Evolutionary conservation across 176 grass and related monocot species (phyloP).

Genomic region (Echinochloa phyllopogon): DNA sequence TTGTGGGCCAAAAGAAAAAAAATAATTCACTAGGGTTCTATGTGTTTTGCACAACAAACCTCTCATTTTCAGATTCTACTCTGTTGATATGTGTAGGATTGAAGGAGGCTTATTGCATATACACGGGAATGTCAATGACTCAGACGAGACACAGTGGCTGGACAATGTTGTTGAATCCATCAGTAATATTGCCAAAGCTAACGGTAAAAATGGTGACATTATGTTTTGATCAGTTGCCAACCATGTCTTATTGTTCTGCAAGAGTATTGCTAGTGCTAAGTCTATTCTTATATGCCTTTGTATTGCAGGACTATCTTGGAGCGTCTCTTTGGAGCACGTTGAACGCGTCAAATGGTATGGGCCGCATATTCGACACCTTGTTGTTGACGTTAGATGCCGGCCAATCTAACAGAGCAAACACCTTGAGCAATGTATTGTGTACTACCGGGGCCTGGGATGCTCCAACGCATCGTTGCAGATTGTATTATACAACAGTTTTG

Average conservation of each 20-base stretch:
- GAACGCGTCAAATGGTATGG: constrained; percentile 95
- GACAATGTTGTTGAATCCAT: constrained; percentile 73
- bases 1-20: neutral
- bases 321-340: constrained; percentile 58
- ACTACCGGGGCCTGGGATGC: neutral
- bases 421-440: neutral
- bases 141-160: constrained; percentile 64
- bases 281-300: neutral
- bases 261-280: neutral
- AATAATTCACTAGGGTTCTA: neutral
- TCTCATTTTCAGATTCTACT: constrained; percentile 7
- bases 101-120: constrained; percentile 79
- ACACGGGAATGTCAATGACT: constrained; percentile 88
- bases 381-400: constrained; percentile 76
- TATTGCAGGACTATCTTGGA: constrained; percentile 69
- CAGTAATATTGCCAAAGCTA: constrained; percentile 53
- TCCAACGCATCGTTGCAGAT: neutral
- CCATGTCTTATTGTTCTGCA: constrained; percentile 3
- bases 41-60: neutral
- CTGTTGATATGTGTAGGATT: constrained; percentile 44
- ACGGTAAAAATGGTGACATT: constrained; percentile 50
- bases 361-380: constrained; percentile 83
- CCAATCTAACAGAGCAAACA: constrained; percentile 3
- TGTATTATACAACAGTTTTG: constrained; percentile 19
- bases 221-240: neutral